Evolutionary conservation across 768 basidiomycete genomes (phyloP).

Genomic region (Infundibulicybe gibba): DNA sequence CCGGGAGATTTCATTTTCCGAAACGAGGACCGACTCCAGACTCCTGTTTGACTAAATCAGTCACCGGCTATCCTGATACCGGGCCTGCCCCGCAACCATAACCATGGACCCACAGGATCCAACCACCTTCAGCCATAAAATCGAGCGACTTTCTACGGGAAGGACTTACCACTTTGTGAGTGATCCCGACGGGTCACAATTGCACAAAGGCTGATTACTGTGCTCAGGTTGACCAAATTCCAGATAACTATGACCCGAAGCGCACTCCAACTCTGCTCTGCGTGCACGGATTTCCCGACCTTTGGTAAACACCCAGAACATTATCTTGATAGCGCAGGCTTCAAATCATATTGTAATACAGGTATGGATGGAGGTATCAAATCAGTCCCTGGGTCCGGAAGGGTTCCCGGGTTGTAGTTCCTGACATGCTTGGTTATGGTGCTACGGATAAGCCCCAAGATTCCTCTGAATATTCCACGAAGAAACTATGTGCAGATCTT

Average conservation of each 20-base stretch:
- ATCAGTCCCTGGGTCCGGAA: conserved; percentile 63
- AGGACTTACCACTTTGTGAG: conserved; percentile 62
- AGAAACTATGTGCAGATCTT: conserved; percentile 58
- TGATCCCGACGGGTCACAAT: not conserved
- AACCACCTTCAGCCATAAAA: conserved; percentile 50
- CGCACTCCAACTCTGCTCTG: conserved; percentile 57
- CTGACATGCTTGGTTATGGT: conserved; percentile 66
- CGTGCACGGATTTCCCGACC: conserved; percentile 80
- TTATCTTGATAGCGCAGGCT: not conserved
- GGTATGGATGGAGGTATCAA: conserved; percentile 77
- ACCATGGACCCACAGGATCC: conserved; percentile 38
- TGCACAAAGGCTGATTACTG: not conserved
- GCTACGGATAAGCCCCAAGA: conserved; percentile 59
- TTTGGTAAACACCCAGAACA: conserved; percentile 25
- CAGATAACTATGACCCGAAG: conserved; percentile 34
- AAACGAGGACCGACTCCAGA: not conserved
- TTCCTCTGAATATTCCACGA: conserved; percentile 52
- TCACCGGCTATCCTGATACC: not conserved
- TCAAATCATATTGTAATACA: conserved; percentile 14
- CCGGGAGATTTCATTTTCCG: conserved; percentile 20
- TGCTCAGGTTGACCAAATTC: conserved; percentile 54
- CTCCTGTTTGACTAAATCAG: not conserved
- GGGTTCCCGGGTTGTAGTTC: conserved; percentile 62
- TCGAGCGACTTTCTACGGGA: conserved; percentile 51
- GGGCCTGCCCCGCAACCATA: not conserved